Percentiles rank a stretch among this genome's conserved stretches.
Conservation (phyloP, 2,329 filamentous ascomycete species). For the Triangularia verruculosa region DNA sequence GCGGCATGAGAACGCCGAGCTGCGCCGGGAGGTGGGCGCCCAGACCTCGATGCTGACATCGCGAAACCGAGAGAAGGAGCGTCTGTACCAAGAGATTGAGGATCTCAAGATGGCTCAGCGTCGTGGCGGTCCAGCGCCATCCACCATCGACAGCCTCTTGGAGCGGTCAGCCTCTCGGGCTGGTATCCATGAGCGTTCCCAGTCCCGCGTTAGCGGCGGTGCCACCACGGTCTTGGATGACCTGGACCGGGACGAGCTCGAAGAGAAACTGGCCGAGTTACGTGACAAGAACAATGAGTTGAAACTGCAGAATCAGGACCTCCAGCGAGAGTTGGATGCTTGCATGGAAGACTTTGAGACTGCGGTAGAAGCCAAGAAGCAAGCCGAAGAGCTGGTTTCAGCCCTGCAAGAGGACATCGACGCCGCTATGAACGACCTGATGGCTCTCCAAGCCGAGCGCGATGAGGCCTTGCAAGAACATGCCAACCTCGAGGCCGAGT, state of each 20-base stretch:
- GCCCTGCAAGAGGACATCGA: slow-evolving; percentile 80
- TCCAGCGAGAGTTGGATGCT: slow-evolving; percentile 77
- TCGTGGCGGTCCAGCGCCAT: slow-evolving; percentile 60
- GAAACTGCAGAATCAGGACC: slow-evolving; percentile 84
- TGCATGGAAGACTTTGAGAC: slow-evolving; percentile 77
- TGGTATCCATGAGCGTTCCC: slow-evolving; percentile 64
- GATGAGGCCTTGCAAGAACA: slow-evolving; percentile 76
- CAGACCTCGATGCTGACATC: slow-evolving; percentile 98
- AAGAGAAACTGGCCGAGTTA: slow-evolving; percentile 77
- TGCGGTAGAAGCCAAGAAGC: slow-evolving; percentile 60
- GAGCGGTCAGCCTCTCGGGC: slow-evolving; percentile 91
- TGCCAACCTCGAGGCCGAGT: slow-evolving; percentile 54
- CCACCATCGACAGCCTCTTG: slow-evolving; percentile 82
- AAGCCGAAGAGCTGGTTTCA: slow-evolving; percentile 55
- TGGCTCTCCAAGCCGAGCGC: slow-evolving; percentile 75
- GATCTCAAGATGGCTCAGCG: slow-evolving; percentile 87
- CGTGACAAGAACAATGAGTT: slow-evolving; percentile 83
- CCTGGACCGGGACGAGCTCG: slow-evolving; percentile 78
- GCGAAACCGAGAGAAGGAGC: slow-evolving; percentile 89
- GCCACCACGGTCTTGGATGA: slow-evolving; percentile 62
- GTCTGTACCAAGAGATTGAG: slow-evolving; percentile 94
- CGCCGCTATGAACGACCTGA: slow-evolving; percentile 73
- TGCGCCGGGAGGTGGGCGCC: slow-evolving; percentile 87
- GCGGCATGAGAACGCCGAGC: slow-evolving; percentile 86
- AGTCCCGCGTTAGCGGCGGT: slow-evolving; percentile 69